Base-by-base conservation (phyloP, 1,139 yeast species). In the Saccharomyces hybrid region DNA sequence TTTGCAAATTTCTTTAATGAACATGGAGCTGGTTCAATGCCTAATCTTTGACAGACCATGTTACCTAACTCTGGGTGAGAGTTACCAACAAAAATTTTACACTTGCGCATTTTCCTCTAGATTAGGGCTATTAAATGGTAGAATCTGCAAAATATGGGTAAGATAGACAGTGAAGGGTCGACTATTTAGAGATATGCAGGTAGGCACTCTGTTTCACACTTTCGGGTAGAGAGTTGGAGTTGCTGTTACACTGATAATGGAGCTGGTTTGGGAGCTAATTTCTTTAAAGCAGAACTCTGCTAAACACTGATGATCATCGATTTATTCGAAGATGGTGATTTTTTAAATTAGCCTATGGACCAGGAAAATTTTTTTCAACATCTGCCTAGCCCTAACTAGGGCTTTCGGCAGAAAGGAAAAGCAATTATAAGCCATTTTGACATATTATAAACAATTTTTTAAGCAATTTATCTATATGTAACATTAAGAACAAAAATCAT, bases 1-100 rank as follows among this genome's bases (percentile, higher is more conserved):
- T 93, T 93, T 59, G 97, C 85, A 72, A 95, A 93, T 74, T 90
- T 90, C 71, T 86, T 84, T 62, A 91, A 76, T 5, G 93, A 83
- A 69, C 96, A 90, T 34, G 96, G 95, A 41, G 97, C 97, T n/a
- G 97, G 93, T 66, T 87, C 88, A 48, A 91, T 93, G 34, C 98
- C 98, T 53, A 93, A 76, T 54, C 93, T 80, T 59, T 88, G 88
- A 73, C 99, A 91, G 48, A 95, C 96, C 62, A 88, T 78, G 62
- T 82, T 78, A 32, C 99, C 99, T 62, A 93, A 78, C 69, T 89
- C 96, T 6, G 97, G 97, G 72, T 95, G 99, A 53, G 97, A 89
- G 55, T 90, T 84, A 48, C 99, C 99, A 56, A 93, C 96, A 71
- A 93, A 93, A 52, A 93, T 90, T 73, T 93, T 93, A 70, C 97